Percentiles rank a stretch among this genome's conserved stretches.
Evolutionary conservation across 2,329 filamentous ascomycete genomes (phyloP).

Genomic region (Penicillium hordei): DNA sequence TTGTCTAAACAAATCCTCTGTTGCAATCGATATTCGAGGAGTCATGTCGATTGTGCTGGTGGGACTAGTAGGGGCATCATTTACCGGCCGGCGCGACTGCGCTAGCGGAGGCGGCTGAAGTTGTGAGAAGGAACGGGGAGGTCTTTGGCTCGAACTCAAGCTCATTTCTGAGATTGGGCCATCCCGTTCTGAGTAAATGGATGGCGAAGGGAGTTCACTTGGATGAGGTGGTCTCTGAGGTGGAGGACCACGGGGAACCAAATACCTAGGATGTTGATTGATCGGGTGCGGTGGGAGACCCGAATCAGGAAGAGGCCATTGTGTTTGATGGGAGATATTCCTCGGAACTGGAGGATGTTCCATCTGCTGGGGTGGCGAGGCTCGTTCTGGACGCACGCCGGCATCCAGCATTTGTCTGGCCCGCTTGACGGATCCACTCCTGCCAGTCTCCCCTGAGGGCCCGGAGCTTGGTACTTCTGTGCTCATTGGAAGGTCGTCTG

Average conservation of each 20-base stretch:
- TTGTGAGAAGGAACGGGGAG: conserved; percentile 31
- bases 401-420: conserved; percentile 37
- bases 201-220: conserved; percentile 37
- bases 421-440: conserved; percentile 38
- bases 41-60: conserved; percentile 25
- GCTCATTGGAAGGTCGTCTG: conserved; percentile 22
- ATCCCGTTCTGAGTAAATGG: conserved; percentile 37
- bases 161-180: conserved; percentile 27
- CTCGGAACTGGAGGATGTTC: conserved; percentile 15
- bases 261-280: conserved; percentile 26
- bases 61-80: conserved; percentile 21
- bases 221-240: conserved; percentile 46
- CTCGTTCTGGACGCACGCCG: conserved; percentile 28
- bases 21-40: conserved; percentile 29
- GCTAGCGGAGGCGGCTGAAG: conserved; percentile 22
- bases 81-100: conserved; percentile 18
- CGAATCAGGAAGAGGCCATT: conserved; percentile 48
- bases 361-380: conserved; percentile 12
- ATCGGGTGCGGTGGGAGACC: conserved; percentile 25
- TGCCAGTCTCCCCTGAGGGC: conserved; percentile 15
- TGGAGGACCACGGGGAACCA: conserved; percentile 37
- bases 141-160: conserved; percentile 23
- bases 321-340: conserved; percentile 39
- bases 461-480: conserved; percentile 12
- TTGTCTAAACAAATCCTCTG: conserved; percentile 32